Evolutionary conservation across 129 eudicot species (phyloP).

Genomic region (Dittrichia graveolens): DNA sequence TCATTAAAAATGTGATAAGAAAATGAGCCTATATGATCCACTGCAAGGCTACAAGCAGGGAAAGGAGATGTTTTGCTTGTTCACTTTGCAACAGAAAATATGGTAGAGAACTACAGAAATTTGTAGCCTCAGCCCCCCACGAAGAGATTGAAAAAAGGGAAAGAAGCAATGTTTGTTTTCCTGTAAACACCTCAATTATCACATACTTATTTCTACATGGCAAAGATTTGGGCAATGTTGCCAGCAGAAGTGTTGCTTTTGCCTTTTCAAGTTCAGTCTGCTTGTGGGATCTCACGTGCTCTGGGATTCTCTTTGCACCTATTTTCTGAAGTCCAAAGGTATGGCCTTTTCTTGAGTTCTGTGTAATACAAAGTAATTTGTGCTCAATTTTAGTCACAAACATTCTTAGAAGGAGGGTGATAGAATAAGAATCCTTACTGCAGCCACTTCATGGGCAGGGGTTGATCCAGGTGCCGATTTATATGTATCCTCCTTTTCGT

Average conservation of each 20-base stretch:
- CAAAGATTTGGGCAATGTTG: constrained; percentile 91
- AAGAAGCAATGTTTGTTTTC: not conserved
- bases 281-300: constrained; percentile 81
- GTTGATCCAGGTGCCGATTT: constrained; percentile 49
- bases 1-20: not conserved
- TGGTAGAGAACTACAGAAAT: not conserved
- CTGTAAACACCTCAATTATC: constrained; percentile 8
- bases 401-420: not conserved
- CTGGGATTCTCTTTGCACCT: constrained; percentile 86
- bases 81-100: too few species aligned
- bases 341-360: constrained; percentile 84
- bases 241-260: constrained; percentile 85
- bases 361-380: constrained; percentile 26
- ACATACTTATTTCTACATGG: constrained; percentile 95
- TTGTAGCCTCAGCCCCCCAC: not conserved
- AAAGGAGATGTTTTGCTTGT: too few species aligned
- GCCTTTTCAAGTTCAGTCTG: constrained; percentile 94
- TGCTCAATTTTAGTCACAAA: not conserved
- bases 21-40: not conserved
- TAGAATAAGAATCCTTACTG: constrained; percentile 56
- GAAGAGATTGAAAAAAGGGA: not conserved
- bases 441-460: constrained; percentile 64
- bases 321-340: constrained; percentile 85
- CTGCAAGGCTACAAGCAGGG: too few species aligned
- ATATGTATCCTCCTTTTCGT: constrained; percentile 53